Evolutionary conservation across 1,284 basidiomycete genomes (phyloP), one percentile per base, ranked within the genome.

Genomic region (Trichosporon sp.): DNA sequence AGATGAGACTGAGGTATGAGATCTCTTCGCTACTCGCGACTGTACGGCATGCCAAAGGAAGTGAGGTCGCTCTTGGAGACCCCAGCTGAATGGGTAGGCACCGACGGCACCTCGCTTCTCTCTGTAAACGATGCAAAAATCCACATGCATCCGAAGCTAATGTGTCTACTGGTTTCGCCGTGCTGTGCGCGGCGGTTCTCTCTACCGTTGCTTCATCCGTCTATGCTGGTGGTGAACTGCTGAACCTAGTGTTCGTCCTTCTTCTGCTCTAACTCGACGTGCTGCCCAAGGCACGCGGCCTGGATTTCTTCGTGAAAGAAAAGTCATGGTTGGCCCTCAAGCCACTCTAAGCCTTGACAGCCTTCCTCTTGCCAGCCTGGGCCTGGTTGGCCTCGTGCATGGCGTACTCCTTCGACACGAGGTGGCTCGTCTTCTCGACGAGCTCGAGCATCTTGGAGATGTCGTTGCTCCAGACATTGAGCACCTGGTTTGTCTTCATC

Each of bases 401-500:
- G 19, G 78, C 78, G 64, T 79, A 78, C 66, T 79, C 78, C 76
- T 83, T 83, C 25, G 79, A 79, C 56, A 84, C 82, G 66, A 84
- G 68, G 74, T 84, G 83, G 69, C 80, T 81, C 56, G 82, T 82
- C 76, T 83, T 82, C 71, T 84, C 83, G 32, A 84, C 80, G 66
- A 83, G 64, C 13, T 75, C 73, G 70, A 82, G 68, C 74, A 99
- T 82, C 80, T 90, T 93, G 75, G 90, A 89, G 86, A 99, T 92
- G 75, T 99, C 95, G 23, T 87, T 89, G 78, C 90, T 94, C 96
- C 96, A 99, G 66, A 89, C 89, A 74, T 99, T 99, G 85, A 99
- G 88, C 6, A 92, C 88, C 74, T 94, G 91, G 76, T 95, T 93
- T 2, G 90, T 86, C 67, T 66, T 71, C 85, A 88, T 75, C 84